These are phyloP conservation scores for Skeletonema potamos DNA, from an alignment of 108 stramenopile species.

Conservation along the genomic window DNA sequence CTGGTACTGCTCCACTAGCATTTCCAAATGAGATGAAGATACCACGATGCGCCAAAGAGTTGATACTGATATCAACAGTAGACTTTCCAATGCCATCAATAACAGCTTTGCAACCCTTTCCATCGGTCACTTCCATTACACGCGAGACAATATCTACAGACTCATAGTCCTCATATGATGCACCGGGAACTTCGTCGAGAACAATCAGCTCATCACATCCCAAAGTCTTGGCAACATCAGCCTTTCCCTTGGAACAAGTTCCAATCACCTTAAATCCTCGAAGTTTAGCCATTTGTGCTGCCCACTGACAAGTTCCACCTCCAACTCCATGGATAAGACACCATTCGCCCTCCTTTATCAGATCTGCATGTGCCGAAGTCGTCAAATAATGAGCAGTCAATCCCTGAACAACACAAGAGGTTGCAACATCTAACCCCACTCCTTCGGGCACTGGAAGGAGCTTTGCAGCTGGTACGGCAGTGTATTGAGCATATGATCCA, in stretches of 20 bases:
- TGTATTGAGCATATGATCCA: slow-evolving; percentile 65
- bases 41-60: slow-evolving; percentile 53
- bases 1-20: slow-evolving; percentile 62
- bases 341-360: slow-evolving; percentile 58
- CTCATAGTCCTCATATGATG: slow-evolving; percentile 59
- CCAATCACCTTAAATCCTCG: slow-evolving; percentile 66
- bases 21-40: slow-evolving; percentile 71
- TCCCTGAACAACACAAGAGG: slow-evolving; percentile 58
- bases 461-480: slow-evolving; percentile 49
- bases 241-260: slow-evolving; percentile 52
- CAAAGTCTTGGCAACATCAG: slow-evolving; percentile 30
- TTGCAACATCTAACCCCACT: slow-evolving; percentile 51
- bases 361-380: slow-evolving; percentile 40
- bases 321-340: slow-evolving; percentile 62
- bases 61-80: slow-evolving; percentile 59
- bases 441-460: slow-evolving; percentile 60
- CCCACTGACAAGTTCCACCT: slow-evolving; percentile 70
- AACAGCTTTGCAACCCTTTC: slow-evolving; percentile 56
- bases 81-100: slow-evolving; percentile 72
- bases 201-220: slow-evolving; percentile 64
- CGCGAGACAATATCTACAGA: slow-evolving; percentile 50
- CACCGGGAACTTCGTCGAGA: slow-evolving; percentile 57
- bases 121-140: slow-evolving; percentile 64
- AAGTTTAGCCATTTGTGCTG: slow-evolving; percentile 67
- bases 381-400: slow-evolving; percentile 68